These are phyloP conservation scores for Paramecium sonneborni DNA, from an alignment of 73 alveolate species.

Conservation along the genomic window DNA sequence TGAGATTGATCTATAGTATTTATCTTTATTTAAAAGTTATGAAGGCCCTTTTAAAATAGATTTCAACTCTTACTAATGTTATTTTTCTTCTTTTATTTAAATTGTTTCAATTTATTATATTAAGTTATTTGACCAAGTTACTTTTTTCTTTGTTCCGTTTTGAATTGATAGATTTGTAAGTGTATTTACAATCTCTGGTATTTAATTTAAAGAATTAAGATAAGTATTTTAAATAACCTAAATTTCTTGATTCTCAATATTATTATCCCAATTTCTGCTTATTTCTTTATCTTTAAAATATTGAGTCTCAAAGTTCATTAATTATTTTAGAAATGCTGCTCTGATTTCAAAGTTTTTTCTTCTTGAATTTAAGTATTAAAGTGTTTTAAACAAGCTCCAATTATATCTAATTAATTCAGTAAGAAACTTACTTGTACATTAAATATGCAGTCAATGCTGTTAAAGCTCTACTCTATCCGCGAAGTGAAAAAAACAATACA, in stretches of 20 bases:
- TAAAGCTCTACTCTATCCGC: conserved; percentile 25
- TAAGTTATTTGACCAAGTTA: not conserved
- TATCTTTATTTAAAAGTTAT: not conserved
- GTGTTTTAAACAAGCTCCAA: conserved; percentile 17
- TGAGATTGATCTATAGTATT: not conserved
- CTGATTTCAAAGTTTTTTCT: conserved; percentile 43
- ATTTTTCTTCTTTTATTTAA: not conserved
- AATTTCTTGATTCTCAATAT: not conserved
- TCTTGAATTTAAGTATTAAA: conserved; percentile 17
- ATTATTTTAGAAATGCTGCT: not conserved
- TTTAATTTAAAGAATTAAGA: not conserved
- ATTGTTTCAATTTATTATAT: not conserved
- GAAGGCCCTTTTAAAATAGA: not conserved
- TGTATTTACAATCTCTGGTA: not conserved
- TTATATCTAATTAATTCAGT: not conserved
- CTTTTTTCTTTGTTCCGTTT: not conserved
- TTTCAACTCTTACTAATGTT: not conserved
- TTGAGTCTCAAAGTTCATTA: not conserved
- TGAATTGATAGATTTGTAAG: not conserved
- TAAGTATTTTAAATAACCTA: not conserved
- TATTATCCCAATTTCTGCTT: not conserved
- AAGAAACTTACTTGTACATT: conserved; percentile 19
- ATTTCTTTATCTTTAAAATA: not conserved
- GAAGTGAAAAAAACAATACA: not conserved
- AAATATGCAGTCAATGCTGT: conserved; percentile 14